Evolutionary conservation across 2,329 filamentous ascomycete species (phyloP).

Genomic region (Lasiodiplodia gonubiensis): DNA sequence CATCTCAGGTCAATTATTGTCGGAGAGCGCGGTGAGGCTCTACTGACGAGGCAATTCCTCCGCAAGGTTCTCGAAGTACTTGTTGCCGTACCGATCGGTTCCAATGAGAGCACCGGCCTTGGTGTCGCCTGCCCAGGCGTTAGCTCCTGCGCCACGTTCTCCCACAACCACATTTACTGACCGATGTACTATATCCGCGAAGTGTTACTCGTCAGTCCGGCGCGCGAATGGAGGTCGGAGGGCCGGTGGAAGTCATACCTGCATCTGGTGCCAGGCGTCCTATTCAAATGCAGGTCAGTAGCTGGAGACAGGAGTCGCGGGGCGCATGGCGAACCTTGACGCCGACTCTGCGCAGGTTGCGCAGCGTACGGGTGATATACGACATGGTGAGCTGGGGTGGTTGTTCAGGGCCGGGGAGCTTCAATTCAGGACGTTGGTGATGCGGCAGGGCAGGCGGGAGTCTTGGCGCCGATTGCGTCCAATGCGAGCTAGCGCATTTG

Average conservation of each 20-base stretch:
- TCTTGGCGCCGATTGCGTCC: slow-evolving; percentile 17
- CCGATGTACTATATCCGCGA: slow-evolving; percentile 45
- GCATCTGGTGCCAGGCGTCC: slow-evolving; percentile 92
- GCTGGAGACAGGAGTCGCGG: slow-evolving; percentile 39
- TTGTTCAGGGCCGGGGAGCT: neutral
- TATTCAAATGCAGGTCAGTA: slow-evolving; percentile 47
- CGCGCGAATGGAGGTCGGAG: slow-evolving; percentile 17
- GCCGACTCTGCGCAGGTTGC: slow-evolving; percentile 86
- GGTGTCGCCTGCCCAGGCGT: slow-evolving; percentile 76
- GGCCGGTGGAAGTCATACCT: slow-evolving; percentile 65
- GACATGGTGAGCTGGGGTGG: slow-evolving; percentile 71
- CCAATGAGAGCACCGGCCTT: slow-evolving; percentile 89
- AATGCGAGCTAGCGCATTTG: slow-evolving; percentile 14
- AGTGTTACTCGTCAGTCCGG: slow-evolving; percentile 19
- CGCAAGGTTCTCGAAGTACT: slow-evolving; percentile 89
- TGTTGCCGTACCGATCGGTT: slow-evolving; percentile 91
- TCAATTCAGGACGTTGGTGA: slow-evolving; percentile 20
- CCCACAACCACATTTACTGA: slow-evolving; percentile 32
- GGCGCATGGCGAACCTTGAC: slow-evolving; percentile 69
- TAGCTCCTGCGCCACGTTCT: slow-evolving; percentile 32
- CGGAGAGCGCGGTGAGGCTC: neutral
- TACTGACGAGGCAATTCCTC: slow-evolving; percentile 87
- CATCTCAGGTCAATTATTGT: slow-evolving; percentile 30
- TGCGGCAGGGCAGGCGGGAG: slow-evolving; percentile 12
- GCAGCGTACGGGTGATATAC: slow-evolving; percentile 82